phyloP scores from a whole-genome alignment of 306 rosid genomes.

The Trifolium subterraneum region DNA sequence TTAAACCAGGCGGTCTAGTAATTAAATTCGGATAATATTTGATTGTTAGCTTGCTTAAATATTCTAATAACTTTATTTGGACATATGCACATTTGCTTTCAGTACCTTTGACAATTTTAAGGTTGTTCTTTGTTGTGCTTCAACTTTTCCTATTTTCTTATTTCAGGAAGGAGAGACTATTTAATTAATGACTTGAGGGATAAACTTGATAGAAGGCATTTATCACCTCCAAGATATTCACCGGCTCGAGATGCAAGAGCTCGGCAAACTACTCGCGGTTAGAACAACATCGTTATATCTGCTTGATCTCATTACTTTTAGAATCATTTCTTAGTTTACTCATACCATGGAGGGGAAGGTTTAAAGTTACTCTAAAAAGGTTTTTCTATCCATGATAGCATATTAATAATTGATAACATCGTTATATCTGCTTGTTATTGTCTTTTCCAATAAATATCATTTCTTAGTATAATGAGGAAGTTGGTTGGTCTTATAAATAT shows the following conservation, averaged over 20 bases:
- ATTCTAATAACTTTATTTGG: constrained; percentile 24
- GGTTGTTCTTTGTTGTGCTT: constrained; percentile 28
- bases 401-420: too few species aligned
- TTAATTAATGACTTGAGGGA: constrained; percentile 78
- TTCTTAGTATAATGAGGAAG: too few species aligned
- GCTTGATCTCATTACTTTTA: constrained; percentile 28
- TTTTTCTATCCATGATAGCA: constrained; percentile 27
- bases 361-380: constrained; percentile 19
- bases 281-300: constrained; percentile 44
- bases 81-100: constrained; percentile 18
- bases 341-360: constrained; percentile 7
- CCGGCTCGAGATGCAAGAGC: constrained; percentile 74
- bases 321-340: constrained; percentile 25
- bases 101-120: constrained; percentile 25
- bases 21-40: constrained; percentile 24
- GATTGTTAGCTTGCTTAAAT: constrained; percentile 16
- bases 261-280: constrained; percentile 62
- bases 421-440: too few species aligned
- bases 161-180: constrained; percentile 75
- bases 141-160: constrained; percentile 34
- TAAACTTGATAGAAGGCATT: constrained; percentile 73
- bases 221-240: constrained; percentile 66
- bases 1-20: constrained; percentile 5
- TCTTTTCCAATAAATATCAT: too few species aligned
- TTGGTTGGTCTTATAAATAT: too few species aligned